These are phyloP conservation scores for Leccinum truebloodii DNA, from an alignment of 768 basidiomycete species.

Conservation along the genomic window DNA sequence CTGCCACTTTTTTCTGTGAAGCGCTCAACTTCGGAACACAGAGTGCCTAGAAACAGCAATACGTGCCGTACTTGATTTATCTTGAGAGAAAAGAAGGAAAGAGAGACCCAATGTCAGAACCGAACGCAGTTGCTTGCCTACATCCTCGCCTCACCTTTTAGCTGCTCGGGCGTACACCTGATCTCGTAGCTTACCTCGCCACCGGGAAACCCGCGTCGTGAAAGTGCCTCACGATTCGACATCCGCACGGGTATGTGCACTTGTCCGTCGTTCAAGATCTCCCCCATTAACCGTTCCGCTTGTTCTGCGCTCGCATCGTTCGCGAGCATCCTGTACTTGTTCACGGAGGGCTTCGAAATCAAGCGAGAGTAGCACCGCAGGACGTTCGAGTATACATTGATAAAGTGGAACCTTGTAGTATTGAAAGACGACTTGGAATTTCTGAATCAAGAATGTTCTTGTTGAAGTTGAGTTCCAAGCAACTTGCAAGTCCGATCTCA, in stretches of 20 bases:
- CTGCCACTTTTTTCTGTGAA: conserved; percentile 38
- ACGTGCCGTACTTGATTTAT: conserved; percentile 70
- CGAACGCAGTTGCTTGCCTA: no score
- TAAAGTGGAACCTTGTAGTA: no score
- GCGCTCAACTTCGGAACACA: conserved; percentile 46
- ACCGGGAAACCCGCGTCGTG: conserved; percentile 57
- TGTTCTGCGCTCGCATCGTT: conserved; percentile 38
- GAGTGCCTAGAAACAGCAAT: conserved; percentile 50
- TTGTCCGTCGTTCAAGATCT: conserved; percentile 59
- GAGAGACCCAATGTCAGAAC: no score
- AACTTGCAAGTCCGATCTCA: no score
- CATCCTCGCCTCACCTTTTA: conserved; percentile 43
- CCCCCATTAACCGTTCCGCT: conserved; percentile 42
- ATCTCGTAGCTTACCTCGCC: conserved; percentile 58
- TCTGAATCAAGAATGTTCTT: no score
- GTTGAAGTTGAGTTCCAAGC: no score
- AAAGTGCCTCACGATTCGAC: conserved; percentile 55
- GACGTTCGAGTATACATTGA: no score
- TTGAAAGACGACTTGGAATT: no score
- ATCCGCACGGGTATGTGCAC: conserved; percentile 69
- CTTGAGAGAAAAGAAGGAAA: conserved; percentile 37
- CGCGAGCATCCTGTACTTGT: no score
- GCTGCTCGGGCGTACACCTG: conserved; percentile 11
- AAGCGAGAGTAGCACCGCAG: conserved; percentile 6
- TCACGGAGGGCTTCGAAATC: conserved; percentile 46